A percentile compares a stretch with the other conserved stretches of the same genome.
Conservation (phyloP, 768 basidiomycete genomes). For the Leccinum variicolor region DNA sequence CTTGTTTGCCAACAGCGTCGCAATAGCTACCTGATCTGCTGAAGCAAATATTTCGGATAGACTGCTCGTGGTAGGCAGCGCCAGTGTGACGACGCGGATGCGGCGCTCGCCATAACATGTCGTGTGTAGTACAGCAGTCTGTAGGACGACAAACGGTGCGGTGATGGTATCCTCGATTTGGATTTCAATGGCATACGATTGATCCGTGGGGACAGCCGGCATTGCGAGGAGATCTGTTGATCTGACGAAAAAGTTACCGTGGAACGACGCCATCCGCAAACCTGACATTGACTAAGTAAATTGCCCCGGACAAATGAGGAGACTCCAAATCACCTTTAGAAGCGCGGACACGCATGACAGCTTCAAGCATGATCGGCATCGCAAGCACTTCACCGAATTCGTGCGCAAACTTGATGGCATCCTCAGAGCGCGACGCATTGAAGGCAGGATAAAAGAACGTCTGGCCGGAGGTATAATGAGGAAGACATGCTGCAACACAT, state of each 20-base stretch:
- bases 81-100: slow-evolving; percentile 86
- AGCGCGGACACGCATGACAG: slow-evolving; percentile 97
- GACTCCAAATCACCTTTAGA: slow-evolving; percentile 64
- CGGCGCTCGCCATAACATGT: slow-evolving; percentile 91
- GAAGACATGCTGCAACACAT: slow-evolving; percentile 65
- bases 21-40: slow-evolving; percentile 84
- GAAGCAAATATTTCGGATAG: slow-evolving; percentile 88
- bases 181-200: slow-evolving; percentile 93
- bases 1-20: slow-evolving; percentile 84
- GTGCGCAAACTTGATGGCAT: slow-evolving; percentile 97
- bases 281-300: slow-evolving; percentile 40
- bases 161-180: slow-evolving; percentile 94
- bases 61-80: slow-evolving; percentile 83
- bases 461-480: slow-evolving; percentile 96
- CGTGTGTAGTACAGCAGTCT: slow-evolving; percentile 92
- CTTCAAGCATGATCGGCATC: slow-evolving; percentile 94
- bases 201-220: slow-evolving; percentile 95
- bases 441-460: slow-evolving; percentile 99
- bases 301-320: neutral
- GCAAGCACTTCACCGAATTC: slow-evolving; percentile 93
- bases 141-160: slow-evolving; percentile 87
- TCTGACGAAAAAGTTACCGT: slow-evolving; percentile 98
- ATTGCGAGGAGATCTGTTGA: slow-evolving; percentile 95
- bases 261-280: slow-evolving; percentile 94
- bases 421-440: slow-evolving; percentile 90